phyloP scores from a whole-genome alignment of 805 yeast genomes.

The Barnettozyma californica region DNA sequence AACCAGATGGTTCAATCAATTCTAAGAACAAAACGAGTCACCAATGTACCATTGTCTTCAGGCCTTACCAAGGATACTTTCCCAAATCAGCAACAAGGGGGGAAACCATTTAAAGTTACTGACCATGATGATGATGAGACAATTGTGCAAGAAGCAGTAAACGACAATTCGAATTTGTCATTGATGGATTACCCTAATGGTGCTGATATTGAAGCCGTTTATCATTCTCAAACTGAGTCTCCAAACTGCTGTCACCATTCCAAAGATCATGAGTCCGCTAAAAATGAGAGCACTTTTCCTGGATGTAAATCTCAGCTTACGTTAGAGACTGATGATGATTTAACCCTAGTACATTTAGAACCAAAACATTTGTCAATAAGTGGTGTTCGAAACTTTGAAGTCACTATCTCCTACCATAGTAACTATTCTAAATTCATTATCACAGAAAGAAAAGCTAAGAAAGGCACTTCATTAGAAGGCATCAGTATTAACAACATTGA shows the following conservation, averaged over 20 bases:
- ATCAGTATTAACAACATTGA: slow-evolving; percentile 36
- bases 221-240: neutral
- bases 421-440: neutral
- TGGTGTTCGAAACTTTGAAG: slow-evolving; percentile 10
- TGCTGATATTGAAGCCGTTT: neutral
- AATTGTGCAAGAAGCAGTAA: slow-evolving; percentile 16
- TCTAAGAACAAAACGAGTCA: neutral
- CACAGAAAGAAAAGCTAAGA: neutral
- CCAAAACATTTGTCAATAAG: neutral
- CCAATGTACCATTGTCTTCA: slow-evolving; percentile 1
- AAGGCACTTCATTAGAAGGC: neutral
- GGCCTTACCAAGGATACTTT: too few relatives aligned
- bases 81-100: neutral
- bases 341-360: neutral
- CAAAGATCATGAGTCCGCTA: neutral
- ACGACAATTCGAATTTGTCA: slow-evolving; percentile 16
- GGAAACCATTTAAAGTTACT: slow-evolving; percentile 9
- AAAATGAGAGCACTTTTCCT: neutral
- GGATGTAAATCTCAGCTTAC: neutral
- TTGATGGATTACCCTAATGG: slow-evolving; percentile 14
- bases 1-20: slow-evolving; percentile 3
- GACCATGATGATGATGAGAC: slow-evolving; percentile 23
- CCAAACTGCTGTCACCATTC: slow-evolving; percentile 1
- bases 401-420: slow-evolving; percentile 3
- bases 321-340: slow-evolving; percentile 5